Conservation (phyloP, 371 early-diverging fungal species). For the Mortierella sp. region DNA sequence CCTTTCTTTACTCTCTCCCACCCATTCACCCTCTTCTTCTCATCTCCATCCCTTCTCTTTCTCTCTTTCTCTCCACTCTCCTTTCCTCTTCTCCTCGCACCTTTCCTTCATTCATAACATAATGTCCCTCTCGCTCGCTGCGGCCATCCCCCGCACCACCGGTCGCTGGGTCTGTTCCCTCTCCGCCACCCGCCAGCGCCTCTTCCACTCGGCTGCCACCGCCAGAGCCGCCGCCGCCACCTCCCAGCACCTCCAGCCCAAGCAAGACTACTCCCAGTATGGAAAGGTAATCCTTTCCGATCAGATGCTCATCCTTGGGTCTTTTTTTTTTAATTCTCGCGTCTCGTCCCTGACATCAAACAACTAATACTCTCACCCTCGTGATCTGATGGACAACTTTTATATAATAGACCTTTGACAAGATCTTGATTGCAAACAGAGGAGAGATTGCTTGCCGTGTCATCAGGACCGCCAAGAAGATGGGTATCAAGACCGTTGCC, state of each 20-base stretch:
- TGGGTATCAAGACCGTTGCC: conserved; percentile 93
- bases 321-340: neutral
- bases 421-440: conserved; percentile 96
- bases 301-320: neutral
- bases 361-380: neutral
- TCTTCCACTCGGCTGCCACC: conserved; percentile 45
- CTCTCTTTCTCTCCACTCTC: neutral
- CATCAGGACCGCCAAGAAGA: conserved; percentile 85
- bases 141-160: conserved; percentile 55
- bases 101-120: conserved; percentile 15
- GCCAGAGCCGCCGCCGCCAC: conserved; percentile 36
- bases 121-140: conserved; percentile 58
- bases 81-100: neutral
- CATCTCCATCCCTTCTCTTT: conserved; percentile 12
- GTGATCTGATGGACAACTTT: neutral
- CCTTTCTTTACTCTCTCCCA: neutral
- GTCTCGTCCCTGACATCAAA: neutral
- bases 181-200: conserved; percentile 55
- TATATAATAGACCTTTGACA: conserved; percentile 78
- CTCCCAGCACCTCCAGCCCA: conserved; percentile 26
- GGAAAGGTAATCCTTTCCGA: conserved; percentile 45
- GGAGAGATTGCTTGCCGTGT: conserved; percentile 97
- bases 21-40: neutral
- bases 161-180: conserved; percentile 56
- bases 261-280: conserved; percentile 49